phyloP scores from a whole-genome alignment of 345 rosid species.

The Crucihimalaya himalaica region DNA sequence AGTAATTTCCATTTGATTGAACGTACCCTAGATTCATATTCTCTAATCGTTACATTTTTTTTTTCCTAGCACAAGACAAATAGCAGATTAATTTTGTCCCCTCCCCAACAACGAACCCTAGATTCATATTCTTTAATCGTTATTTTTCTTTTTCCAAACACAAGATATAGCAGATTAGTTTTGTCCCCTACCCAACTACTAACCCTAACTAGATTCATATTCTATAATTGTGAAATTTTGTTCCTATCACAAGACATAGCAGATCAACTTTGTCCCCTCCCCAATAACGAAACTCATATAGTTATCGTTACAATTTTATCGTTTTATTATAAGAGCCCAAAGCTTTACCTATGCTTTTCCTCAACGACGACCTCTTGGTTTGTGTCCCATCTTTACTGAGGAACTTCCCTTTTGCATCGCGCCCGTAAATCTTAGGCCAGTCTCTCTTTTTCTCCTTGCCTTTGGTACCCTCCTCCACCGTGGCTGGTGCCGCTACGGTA shows the following conservation, averaged over 20 bases:
- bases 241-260: background rate
- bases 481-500: background rate
- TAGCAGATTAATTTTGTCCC: background rate
- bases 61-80: background rate
- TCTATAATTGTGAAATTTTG: background rate
- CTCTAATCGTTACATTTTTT: background rate
- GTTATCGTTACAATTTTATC: background rate
- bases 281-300: background rate
- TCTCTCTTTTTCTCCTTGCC: slow-evolving; percentile 51
- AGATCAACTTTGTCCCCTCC: background rate
- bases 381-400: slow-evolving; percentile 17
- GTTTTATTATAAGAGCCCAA: slow-evolving; percentile 51
- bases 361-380: slow-evolving; percentile 4
- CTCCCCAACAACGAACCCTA: background rate
- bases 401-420: slow-evolving; percentile 44
- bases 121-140: background rate
- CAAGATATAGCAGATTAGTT: background rate
- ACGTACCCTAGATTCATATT: background rate
- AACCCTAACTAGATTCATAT: background rate
- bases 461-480: slow-evolving; percentile 5
- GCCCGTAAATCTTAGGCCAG: slow-evolving; percentile 50
- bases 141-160: background rate
- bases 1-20: background rate
- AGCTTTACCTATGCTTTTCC: slow-evolving; percentile 47
- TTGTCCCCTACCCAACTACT: too few relatives aligned